A percentile compares a stretch with the other conserved stretches of the same genome.
These are phyloP conservation scores for Coniophora puteana DNA, from an alignment of 1,284 basidiomycete species.

Conservation along the genomic window DNA sequence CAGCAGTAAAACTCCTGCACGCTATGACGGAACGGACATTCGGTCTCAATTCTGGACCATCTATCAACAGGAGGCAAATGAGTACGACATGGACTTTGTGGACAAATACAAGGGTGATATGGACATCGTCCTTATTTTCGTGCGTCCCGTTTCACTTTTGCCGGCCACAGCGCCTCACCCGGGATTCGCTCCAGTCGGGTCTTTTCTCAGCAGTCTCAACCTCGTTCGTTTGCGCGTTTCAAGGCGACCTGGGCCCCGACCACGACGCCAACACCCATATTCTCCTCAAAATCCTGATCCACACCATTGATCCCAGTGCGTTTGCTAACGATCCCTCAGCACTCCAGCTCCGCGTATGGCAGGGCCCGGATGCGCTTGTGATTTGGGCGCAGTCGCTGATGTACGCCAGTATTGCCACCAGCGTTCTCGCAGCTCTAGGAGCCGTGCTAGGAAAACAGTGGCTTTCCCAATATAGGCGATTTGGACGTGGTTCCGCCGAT, in stretches of 20 bases:
- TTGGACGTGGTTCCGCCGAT: neutral
- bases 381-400: conserved; percentile 9
- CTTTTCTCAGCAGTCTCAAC: conserved; percentile 7
- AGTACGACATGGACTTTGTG: conserved; percentile 7
- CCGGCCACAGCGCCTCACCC: neutral
- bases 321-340: conserved; percentile 3
- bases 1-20: too few relatives aligned
- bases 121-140: conserved; percentile 10
- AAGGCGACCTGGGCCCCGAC: conserved; percentile 6
- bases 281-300: conserved; percentile 5
- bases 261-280: conserved; percentile 4
- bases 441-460: conserved; percentile 8
- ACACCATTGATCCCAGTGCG: conserved; percentile 6
- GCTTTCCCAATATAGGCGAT: conserved; percentile 5
- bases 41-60: conserved; percentile 7
- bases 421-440: conserved; percentile 8
- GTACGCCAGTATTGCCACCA: conserved; percentile 7
- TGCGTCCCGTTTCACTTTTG: conserved; percentile 5
- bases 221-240: conserved; percentile 10
- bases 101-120: conserved; percentile 8
- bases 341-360: conserved; percentile 4
- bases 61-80: conserved; percentile 5
- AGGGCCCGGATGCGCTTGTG: conserved; percentile 9
- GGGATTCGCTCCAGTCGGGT: conserved; percentile 9
- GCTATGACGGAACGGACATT: conserved; percentile 5